These are phyloP conservation scores for Venturiaceae sp. DNA, from an alignment of 2,329 filamentous ascomycete species.

Conservation along the genomic window DNA sequence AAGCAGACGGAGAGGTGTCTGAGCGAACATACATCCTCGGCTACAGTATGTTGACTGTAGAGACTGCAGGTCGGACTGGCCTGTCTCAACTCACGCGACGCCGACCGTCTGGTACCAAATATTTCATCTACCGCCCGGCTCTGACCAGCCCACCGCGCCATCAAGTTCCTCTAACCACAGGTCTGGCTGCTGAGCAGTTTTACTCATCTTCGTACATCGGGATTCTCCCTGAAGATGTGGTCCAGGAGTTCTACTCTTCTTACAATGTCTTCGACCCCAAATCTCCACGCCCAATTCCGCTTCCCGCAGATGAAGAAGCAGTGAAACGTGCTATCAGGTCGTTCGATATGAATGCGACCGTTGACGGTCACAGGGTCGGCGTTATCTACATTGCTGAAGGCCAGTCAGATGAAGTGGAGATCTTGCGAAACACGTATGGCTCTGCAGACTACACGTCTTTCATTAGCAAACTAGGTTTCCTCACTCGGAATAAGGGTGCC, in stretches of 20 bases:
- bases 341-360: conserved; percentile 80
- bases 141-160: conserved; percentile 28
- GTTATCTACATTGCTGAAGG: conserved; percentile 87
- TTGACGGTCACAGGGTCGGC: conserved; percentile 92
- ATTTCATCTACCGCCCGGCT: conserved; percentile 25
- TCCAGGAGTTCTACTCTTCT: conserved; percentile 59
- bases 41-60: conserved; percentile 63
- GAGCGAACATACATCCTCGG: conserved; percentile 65
- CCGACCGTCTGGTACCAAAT: conserved; percentile 45
- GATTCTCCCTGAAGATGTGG: conserved; percentile 63
- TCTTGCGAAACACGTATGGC: conserved; percentile 77
- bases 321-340: conserved; percentile 64
- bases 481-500: conserved; percentile 71
- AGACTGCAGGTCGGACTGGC: conserved; percentile 57
- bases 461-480: conserved; percentile 68
- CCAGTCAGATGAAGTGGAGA: conserved; percentile 73
- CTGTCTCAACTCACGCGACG: conserved; percentile 63
- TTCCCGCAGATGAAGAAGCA: conserved; percentile 58
- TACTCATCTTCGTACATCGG: conserved; percentile 45
- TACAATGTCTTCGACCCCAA: conserved; percentile 8
- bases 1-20: conserved; percentile 55
- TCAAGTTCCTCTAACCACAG: conserved; percentile 28
- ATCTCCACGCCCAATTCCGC: conserved; percentile 54
- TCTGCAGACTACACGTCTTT: conserved; percentile 85
- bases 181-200: conserved; percentile 27